These are phyloP conservation scores for Pseudogymnoascus sp. DNA, from an alignment of 2,329 filamentous ascomycete species.

Conservation along the genomic window DNA sequence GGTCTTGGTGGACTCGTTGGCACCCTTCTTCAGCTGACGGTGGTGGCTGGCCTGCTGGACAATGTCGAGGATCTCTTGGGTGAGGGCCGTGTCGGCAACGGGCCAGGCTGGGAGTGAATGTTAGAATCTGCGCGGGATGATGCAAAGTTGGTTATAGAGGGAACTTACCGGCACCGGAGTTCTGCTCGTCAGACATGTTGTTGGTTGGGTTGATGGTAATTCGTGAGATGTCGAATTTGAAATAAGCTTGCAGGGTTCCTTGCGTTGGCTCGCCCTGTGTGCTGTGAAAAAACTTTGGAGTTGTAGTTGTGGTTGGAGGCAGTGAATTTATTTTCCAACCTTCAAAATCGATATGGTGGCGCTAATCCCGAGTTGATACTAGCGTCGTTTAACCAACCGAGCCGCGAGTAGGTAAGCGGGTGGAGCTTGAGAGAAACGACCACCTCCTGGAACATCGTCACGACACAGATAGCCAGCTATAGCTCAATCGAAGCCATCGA, in stretches of 20 bases:
- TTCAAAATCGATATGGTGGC: neutral
- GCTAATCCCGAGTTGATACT: neutral
- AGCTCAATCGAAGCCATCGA: slow-evolving; percentile 10
- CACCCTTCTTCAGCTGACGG: slow-evolving; percentile 80
- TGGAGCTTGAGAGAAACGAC: slow-evolving; percentile 8
- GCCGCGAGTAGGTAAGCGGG: slow-evolving; percentile 15
- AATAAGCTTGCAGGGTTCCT: slow-evolving; percentile 44
- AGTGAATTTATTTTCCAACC: slow-evolving; percentile 2
- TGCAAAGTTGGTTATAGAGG: neutral
- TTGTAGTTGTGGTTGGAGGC: slow-evolving; percentile 1
- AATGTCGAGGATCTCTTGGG: slow-evolving; percentile 76
- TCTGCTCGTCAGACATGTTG: slow-evolving; percentile 30
- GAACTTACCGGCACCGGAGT: slow-evolving; percentile 26
- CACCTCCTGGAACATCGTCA: slow-evolving; percentile 6
- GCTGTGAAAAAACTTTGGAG: neutral
- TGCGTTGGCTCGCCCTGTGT: slow-evolving; percentile 53
- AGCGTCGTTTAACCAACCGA: slow-evolving; percentile 20
- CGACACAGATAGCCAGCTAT: slow-evolving; percentile 14
- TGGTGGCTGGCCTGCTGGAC: slow-evolving; percentile 54
- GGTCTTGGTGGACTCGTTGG: slow-evolving; percentile 81
- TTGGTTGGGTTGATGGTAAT: neutral
- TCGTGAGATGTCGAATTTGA: neutral
- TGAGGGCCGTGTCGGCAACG: slow-evolving; percentile 64
- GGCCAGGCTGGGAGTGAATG: slow-evolving; percentile 50
- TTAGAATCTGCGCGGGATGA: slow-evolving; percentile 7